phyloP scores from a whole-genome alignment of 805 yeast genomes.

The Saccharomycopsis olivae region DNA sequence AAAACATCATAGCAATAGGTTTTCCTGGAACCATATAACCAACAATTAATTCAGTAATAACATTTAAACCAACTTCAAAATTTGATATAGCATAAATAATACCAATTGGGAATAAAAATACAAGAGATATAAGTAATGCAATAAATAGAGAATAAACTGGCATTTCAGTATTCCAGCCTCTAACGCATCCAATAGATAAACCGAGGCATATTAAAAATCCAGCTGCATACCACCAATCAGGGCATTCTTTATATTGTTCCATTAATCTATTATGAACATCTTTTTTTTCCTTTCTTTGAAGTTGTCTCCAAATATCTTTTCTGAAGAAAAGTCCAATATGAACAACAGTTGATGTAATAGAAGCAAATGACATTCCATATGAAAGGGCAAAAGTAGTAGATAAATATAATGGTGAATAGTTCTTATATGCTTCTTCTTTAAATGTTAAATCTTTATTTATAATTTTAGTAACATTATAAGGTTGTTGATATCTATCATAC shows the following conservation, averaged over 20 bases:
- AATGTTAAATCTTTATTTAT: slow-evolving; percentile 33
- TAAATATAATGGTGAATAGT: slow-evolving; percentile 54
- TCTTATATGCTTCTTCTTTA: slow-evolving; percentile 36
- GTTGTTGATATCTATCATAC: slow-evolving; percentile 39
- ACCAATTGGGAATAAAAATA: slow-evolving; percentile 42
- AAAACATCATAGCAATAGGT: slow-evolving; percentile 39
- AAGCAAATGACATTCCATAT: slow-evolving; percentile 53
- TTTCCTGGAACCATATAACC: slow-evolving; percentile 48
- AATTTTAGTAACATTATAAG: slow-evolving; percentile 41
- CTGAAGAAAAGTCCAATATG: slow-evolving; percentile 56
- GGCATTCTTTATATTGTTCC: slow-evolving; percentile 47
- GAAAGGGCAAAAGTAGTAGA: slow-evolving; percentile 47
- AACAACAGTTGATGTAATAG: slow-evolving; percentile 50
- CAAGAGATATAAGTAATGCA: slow-evolving; percentile 36
- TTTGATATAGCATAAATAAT: slow-evolving; percentile 39
- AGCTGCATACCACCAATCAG: slow-evolving; percentile 40
- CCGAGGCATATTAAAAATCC: slow-evolving; percentile 34
- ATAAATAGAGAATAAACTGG: slow-evolving; percentile 53
- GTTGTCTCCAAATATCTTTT: slow-evolving; percentile 42
- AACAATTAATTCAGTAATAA: slow-evolving; percentile 42
- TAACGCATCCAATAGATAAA: slow-evolving; percentile 37
- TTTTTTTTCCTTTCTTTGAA: slow-evolving; percentile 32
- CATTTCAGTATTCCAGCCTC: slow-evolving; percentile 35
- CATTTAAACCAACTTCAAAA: slow-evolving; percentile 35
- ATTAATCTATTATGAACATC: slow-evolving; percentile 52